Percentiles rank a stretch among this genome's conserved stretches.
Conservation (phyloP, 768 basidiomycete species). For the Gloeostereum incarnatum region DNA sequence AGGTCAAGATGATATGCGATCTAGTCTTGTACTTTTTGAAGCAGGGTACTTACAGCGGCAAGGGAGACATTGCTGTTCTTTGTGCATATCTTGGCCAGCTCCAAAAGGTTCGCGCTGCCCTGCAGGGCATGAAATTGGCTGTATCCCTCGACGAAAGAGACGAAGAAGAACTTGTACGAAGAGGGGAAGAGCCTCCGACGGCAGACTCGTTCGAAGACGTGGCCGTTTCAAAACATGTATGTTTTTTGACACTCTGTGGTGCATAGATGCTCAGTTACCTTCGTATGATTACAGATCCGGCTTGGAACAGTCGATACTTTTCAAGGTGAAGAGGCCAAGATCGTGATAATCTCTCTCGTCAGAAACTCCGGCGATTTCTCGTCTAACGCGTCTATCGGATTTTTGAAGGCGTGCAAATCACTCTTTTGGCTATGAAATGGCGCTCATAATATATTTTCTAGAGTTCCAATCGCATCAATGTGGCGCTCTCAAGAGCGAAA, state of each 20-base stretch:
- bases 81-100: conserved; percentile 40
- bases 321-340: conserved; percentile 67
- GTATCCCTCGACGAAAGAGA: conserved; percentile 66
- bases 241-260: conserved; percentile 8
- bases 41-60: conserved; percentile 29
- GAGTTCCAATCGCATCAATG: conserved; percentile 23
- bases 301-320: conserved; percentile 73
- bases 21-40: conserved; percentile 34
- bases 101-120: conserved; percentile 27
- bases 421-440: background rate
- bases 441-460: background rate
- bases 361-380: conserved; percentile 51
- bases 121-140: conserved; percentile 33
- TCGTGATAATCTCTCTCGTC: conserved; percentile 69
- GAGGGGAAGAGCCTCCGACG: conserved; percentile 30
- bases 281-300: conserved; percentile 33
- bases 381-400: conserved; percentile 45
- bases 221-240: conserved; percentile 41
- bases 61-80: conserved; percentile 38
- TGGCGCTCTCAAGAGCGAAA: conserved; percentile 65
- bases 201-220: conserved; percentile 31
- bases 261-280: background rate
- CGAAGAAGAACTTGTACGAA: conserved; percentile 45
- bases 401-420: conserved; percentile 41
- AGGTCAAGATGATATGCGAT: conserved; percentile 36